These are phyloP conservation scores for Pythium coloratum DNA, from an alignment of 352 stramenopile genomes.

Conservation along the genomic window DNA sequence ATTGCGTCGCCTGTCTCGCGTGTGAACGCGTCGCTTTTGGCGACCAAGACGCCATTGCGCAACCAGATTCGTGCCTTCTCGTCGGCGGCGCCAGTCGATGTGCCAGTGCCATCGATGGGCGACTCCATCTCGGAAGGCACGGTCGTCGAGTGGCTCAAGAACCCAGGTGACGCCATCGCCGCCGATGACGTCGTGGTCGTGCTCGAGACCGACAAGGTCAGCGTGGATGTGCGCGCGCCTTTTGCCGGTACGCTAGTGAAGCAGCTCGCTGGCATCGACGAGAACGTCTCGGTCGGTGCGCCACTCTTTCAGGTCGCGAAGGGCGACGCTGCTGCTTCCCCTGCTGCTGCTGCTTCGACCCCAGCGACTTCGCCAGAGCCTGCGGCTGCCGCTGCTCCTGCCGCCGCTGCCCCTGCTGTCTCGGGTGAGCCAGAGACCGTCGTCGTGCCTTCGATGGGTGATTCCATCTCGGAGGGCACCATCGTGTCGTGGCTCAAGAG, in stretches of 20 bases:
- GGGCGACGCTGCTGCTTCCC: constrained; percentile 41
- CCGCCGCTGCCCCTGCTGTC: constrained; percentile 20
- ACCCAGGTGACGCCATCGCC: constrained; percentile 90
- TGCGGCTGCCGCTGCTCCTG: constrained; percentile 10
- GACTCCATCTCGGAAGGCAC: constrained; percentile 98
- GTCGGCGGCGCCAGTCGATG: constrained; percentile 37
- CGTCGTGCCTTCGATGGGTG: constrained; percentile 80
- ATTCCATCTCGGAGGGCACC: constrained; percentile 97
- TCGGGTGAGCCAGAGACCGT: constrained; percentile 48
- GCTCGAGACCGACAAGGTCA: constrained; percentile 99
- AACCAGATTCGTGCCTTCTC: constrained; percentile 42
- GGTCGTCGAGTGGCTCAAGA: constrained; percentile 95
- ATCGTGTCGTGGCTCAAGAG: constrained; percentile 94
- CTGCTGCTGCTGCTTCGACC: constrained; percentile 22
- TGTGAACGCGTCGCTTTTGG: neutral
- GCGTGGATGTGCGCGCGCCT: constrained; percentile 85
- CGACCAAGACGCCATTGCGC: neutral
- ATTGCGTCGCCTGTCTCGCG: neutral
- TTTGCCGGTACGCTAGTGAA: constrained; percentile 89
- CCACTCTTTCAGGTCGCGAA: constrained; percentile 93
- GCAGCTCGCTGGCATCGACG: constrained; percentile 90
- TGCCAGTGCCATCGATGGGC: constrained; percentile 88
- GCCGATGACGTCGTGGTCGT: constrained; percentile 98
- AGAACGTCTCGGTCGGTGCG: constrained; percentile 94
- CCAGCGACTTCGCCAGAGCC: constrained; percentile 28